Evolutionary conservation across 306 rosid genomes (phyloP).

Genomic region (Boehmeria nivea): DNA sequence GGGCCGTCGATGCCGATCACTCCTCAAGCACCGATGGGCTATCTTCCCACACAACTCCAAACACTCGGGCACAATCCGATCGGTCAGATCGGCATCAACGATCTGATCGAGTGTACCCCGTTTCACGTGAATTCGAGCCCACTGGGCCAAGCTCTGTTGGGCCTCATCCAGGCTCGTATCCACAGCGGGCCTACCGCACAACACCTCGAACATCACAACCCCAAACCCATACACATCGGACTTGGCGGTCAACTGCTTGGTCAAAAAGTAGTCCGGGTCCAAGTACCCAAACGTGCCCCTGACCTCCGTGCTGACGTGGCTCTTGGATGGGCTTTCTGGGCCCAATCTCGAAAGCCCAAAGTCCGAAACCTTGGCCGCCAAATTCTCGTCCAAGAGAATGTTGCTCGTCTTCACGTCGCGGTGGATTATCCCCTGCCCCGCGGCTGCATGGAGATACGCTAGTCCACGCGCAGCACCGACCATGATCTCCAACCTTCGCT

Average conservation of each 20-base stretch:
- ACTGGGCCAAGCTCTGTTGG: conserved; percentile 3
- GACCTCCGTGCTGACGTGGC: background rate
- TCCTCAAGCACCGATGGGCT: background rate
- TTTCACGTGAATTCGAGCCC: background rate
- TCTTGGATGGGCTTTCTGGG: background rate
- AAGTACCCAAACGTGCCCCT: conserved; percentile 1
- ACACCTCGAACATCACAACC: too few species aligned
- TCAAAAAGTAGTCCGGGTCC: conserved; percentile 1
- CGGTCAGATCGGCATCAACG: background rate
- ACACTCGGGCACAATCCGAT: conserved; percentile 2
- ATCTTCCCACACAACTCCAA: conserved; percentile 5
- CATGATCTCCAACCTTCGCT: conserved; percentile 5
- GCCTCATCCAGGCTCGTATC: conserved; percentile 6
- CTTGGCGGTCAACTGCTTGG: too few species aligned
- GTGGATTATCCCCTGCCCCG: background rate
- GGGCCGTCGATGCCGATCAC: conserved; percentile 7
- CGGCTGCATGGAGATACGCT: conserved; percentile 5
- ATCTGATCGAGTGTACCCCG: background rate
- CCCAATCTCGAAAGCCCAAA: background rate
- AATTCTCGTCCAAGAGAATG: conserved; percentile 6
- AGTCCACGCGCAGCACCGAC: conserved; percentile 2
- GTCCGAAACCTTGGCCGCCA: background rate
- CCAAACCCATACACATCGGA: too few species aligned
- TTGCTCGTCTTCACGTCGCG: conserved; percentile 3
- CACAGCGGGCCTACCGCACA: too few species aligned